Percentiles rank a stretch among this genome's conserved stretches.
These are phyloP conservation scores for Claviceps capensis DNA, from an alignment of 2,329 filamentous ascomycete genomes.

Conservation along the genomic window DNA sequence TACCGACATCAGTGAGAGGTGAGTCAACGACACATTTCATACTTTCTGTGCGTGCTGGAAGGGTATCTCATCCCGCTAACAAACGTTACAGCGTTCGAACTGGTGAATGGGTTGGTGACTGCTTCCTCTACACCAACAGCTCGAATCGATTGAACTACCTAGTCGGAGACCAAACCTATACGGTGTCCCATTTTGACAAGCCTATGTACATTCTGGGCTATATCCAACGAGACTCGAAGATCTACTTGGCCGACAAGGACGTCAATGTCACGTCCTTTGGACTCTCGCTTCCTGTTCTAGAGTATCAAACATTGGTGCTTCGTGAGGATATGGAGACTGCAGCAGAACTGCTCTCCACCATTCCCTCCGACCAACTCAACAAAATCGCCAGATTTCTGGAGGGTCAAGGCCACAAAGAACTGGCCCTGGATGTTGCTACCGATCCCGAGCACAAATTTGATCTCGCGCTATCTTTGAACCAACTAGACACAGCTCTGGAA, in stretches of 20 bases:
- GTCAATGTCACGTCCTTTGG: conserved; percentile 81
- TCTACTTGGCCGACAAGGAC: conserved; percentile 94
- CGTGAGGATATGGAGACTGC: conserved; percentile 88
- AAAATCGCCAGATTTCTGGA: conserved; percentile 97
- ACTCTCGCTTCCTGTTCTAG: conserved; percentile 81
- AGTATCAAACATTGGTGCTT: conserved; percentile 93
- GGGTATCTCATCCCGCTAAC: neutral
- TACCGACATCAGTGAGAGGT: conserved; percentile 87
- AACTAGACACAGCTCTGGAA: conserved; percentile 73
- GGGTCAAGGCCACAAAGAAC: conserved; percentile 91
- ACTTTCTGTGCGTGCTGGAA: neutral
- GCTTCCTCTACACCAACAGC: conserved; percentile 96
- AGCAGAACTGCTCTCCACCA: conserved; percentile 67
- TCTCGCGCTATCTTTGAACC: conserved; percentile 67
- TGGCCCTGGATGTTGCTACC: conserved; percentile 86
- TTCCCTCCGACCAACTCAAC: conserved; percentile 88
- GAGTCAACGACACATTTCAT: conserved; percentile 13
- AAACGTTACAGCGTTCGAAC: conserved; percentile 59
- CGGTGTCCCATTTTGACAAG: conserved; percentile 91
- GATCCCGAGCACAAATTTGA: conserved; percentile 96
- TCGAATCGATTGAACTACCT: conserved; percentile 96
- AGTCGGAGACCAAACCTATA: conserved; percentile 95
- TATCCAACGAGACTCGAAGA: conserved; percentile 83
- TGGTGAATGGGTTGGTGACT: conserved; percentile 96
- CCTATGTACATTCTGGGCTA: conserved; percentile 93